Evolutionary conservation across 257 asterid species (phyloP), one percentile per base, ranked within the genome.

Genomic region (Ocimum tenuiflorum): DNA sequence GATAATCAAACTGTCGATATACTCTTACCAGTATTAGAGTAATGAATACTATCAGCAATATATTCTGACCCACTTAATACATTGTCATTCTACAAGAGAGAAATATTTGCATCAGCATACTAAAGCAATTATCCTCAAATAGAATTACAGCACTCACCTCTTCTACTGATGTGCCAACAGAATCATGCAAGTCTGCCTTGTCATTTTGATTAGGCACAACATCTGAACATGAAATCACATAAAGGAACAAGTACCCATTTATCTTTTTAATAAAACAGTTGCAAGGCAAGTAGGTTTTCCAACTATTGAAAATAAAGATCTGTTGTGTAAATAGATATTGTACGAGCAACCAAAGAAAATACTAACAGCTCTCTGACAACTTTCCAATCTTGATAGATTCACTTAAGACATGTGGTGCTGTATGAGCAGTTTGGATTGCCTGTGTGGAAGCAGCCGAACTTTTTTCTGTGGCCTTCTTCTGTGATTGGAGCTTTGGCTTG

Each of bases 51-150:
- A 60, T 73, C 86, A 67, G 62, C 85, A 61, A 72, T 76, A 14
- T 81, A 70, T 17, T 77, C 90, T 73, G 78, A 68, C 48, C 80
- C 82, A 72, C 51, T 68, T 48, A 71, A 67, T 52, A 78, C 70
- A 42, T 74, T 89, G 48, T 84, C 74, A 73, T 63, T 80, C 96
- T 88, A 78, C 67, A 68, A 45, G 41, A 62, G 18, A 18, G 52
- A 46, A 50, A 63, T 18, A 35, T 58, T 47, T 9, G 36, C 63
- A 43, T 76, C 77, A 81, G 66, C 68, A 57, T 11, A 35, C 19
- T 38, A 70, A 63, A 60, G 10, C 33, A 36, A 36, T 36, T 48
- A 58, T 58, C 49, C 49, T 18, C 17, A 36, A 58, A 36, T 12
- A 58, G 10, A 36, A 18, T 12, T 36, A 59, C 49, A 43, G 0